Base-by-base conservation (phyloP, 2,329 filamentous ascomycete species). In the Pestalotiopsis sp. region DNA sequence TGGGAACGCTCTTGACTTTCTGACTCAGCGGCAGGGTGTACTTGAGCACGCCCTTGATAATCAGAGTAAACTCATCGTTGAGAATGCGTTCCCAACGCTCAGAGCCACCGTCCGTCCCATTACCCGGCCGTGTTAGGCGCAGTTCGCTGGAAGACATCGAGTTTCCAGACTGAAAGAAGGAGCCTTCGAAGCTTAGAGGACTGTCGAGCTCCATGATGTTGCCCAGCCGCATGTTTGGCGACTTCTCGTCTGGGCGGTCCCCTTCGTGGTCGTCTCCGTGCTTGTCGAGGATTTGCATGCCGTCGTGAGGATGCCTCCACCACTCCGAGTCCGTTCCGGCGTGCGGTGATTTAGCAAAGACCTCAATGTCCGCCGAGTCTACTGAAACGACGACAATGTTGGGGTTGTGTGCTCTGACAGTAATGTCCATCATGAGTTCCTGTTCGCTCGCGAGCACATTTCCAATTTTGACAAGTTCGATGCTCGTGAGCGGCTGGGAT, bases 361-460 rank as follows among this genome's bases (percentile, higher is more conserved):
- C 88, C 75, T 97, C 94, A 68, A 98, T 86, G 77, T 98, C 94
- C 77, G 97, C 92, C 61, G 95, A 91, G 71, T 93, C 91, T 49
- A 99, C 90, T 2, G 92, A 92, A 57, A 99, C 92, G 2, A 94
- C 90, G 52, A 98, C 92, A 56, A 98, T 90, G 74, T 98, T 99
- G 1, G 95, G 95, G 77, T 99, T 99, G 74, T 95, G 86, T 0
- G 95, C 96, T 73, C 90, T 90, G 69, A 99, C 93, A 23, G 93
- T 90, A 63, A 99, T 83, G 79, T 99, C 95, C 75, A 98, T 88
- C 89, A 99, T 97, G 57, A 99, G 87, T 78, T 98, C 95, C 79
- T 97, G 93, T 79, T 97, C 93, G 74, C 93, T 97, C 2, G 95
- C 95, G 63, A 98, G 87, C 27, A 99, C 94, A 73, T 97, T 97